Conservation (phyloP, 2,329 filamentous ascomycete species). For the Metarhizium robertsii region DNA sequence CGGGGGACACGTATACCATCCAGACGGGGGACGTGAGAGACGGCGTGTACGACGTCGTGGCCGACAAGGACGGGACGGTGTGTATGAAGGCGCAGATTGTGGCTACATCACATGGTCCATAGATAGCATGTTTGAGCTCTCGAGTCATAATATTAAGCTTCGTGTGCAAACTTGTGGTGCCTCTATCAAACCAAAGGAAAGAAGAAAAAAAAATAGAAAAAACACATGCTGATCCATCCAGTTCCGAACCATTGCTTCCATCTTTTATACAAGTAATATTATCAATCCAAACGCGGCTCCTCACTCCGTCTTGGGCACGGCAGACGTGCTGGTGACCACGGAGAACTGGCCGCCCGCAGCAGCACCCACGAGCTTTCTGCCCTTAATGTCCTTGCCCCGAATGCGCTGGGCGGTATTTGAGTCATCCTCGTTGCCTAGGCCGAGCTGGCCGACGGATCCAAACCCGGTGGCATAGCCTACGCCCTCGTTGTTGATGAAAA, state of each 20-base stretch:
- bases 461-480: slow-evolving; percentile 76
- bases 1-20: slow-evolving; percentile 54
- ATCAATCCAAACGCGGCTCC: not conserved
- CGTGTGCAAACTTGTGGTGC: not conserved
- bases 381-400: slow-evolving; percentile 74
- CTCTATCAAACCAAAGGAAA: not conserved
- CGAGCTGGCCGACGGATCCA: slow-evolving; percentile 70
- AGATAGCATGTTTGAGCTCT: not conserved
- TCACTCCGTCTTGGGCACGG: slow-evolving; percentile 1
- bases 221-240: not conserved
- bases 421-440: slow-evolving; percentile 69
- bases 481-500: slow-evolving; percentile 61
- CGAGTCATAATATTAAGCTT: not conserved
- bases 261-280: not conserved
- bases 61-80: slow-evolving; percentile 28
- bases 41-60: slow-evolving; percentile 36
- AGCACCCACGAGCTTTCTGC: slow-evolving; percentile 65
- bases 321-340: slow-evolving; percentile 42
- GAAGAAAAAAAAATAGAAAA: not conserved
- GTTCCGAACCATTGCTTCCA: not conserved
- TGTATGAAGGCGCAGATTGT: slow-evolving; percentile 6
- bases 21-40: slow-evolving; percentile 37
- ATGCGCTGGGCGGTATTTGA: slow-evolving; percentile 68
- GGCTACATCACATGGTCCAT: not conserved
- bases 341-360: slow-evolving; percentile 84